These are phyloP conservation scores for Papiliotrema fonsecae DNA, from an alignment of 1,284 basidiomycete species.

Conservation along the genomic window DNA sequence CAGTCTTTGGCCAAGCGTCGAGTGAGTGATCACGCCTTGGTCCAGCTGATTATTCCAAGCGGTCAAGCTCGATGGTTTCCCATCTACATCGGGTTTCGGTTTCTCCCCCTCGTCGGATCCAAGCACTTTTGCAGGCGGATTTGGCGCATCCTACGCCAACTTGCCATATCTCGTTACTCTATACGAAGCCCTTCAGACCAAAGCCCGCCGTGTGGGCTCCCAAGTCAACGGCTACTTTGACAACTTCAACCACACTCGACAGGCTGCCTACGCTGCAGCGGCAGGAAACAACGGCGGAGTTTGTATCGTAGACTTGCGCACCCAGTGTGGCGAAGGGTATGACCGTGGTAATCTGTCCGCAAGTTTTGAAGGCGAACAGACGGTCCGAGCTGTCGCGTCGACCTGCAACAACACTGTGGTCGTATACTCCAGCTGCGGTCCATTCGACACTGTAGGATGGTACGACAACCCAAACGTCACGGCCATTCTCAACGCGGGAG, in stretches of 20 bases:
- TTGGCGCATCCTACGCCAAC: constrained; percentile 11
- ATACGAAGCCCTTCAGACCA: constrained; percentile 8
- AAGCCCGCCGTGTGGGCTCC: constrained; percentile 6
- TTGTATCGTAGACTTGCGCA: constrained; percentile 13
- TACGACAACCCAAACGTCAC: constrained; percentile 51
- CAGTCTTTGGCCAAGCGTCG: constrained; percentile 2
- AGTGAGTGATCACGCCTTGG: constrained; percentile 1
- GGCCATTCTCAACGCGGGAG: constrained; percentile 67
- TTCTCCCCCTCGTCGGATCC: neutral
- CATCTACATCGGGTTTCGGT: constrained; percentile 5
- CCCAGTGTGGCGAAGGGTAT: constrained; percentile 9
- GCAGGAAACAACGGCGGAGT: constrained; percentile 1
- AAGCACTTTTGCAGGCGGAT: constrained; percentile 10
- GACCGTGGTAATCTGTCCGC: constrained; percentile 11
- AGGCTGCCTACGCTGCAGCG: constrained; percentile 11
- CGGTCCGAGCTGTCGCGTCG: constrained; percentile 13
- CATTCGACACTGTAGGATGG: constrained; percentile 44
- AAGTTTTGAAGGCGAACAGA: constrained; percentile 14
- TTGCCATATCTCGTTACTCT: constrained; percentile 9
- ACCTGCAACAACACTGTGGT: constrained; percentile 14
- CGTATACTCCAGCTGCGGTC: constrained; percentile 11
- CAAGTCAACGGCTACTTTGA: constrained; percentile 14
- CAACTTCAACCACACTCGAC: constrained; percentile 16
- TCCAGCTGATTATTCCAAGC: constrained; percentile 3
- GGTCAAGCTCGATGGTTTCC: constrained; percentile 11